These are phyloP conservation scores for Lactarius pseudohatsudake DNA, from an alignment of 768 basidiomycete species.

Conservation along the genomic window DNA sequence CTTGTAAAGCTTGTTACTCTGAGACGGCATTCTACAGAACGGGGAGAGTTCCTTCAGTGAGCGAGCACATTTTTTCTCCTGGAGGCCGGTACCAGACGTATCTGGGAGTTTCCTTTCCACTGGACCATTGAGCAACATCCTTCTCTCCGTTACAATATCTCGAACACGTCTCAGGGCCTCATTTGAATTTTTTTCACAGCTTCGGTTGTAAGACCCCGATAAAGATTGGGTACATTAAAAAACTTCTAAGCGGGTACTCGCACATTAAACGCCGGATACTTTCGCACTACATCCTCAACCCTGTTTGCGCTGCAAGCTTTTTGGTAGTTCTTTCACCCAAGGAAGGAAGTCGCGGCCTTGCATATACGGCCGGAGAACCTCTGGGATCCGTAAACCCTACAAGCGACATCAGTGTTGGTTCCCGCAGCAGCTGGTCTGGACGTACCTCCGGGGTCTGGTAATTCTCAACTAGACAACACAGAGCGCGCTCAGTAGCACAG, in stretches of 20 bases:
- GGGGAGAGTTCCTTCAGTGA: slow-evolving; percentile 28
- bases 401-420: neutral
- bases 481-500: slow-evolving; percentile 93
- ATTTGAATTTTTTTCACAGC: neutral
- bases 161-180: slow-evolving; percentile 6
- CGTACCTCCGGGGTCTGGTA: slow-evolving; percentile 92
- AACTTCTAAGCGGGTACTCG: slow-evolving; percentile 17
- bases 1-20: slow-evolving; percentile 13
- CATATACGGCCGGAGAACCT: slow-evolving; percentile 92
- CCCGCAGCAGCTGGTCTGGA: slow-evolving; percentile 21
- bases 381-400: slow-evolving; percentile 88
- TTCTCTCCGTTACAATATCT: neutral
- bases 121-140: neutral
- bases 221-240: slow-evolving; percentile 18
- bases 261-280: slow-evolving; percentile 15
- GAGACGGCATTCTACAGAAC: slow-evolving; percentile 25
- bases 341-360: slow-evolving; percentile 89
- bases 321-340: slow-evolving; percentile 79
- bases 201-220: neutral
- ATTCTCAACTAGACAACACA: slow-evolving; percentile 98
- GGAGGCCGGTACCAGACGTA: neutral
- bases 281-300: slow-evolving; percentile 35
- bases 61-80: slow-evolving; percentile 10
- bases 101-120: neutral
- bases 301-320: slow-evolving; percentile 73